A percentile compares a stretch with the other conserved stretches of the same genome.
phyloP scores from a whole-genome alignment of 148 eudicot genomes.

The Euryodendron excelsum region DNA sequence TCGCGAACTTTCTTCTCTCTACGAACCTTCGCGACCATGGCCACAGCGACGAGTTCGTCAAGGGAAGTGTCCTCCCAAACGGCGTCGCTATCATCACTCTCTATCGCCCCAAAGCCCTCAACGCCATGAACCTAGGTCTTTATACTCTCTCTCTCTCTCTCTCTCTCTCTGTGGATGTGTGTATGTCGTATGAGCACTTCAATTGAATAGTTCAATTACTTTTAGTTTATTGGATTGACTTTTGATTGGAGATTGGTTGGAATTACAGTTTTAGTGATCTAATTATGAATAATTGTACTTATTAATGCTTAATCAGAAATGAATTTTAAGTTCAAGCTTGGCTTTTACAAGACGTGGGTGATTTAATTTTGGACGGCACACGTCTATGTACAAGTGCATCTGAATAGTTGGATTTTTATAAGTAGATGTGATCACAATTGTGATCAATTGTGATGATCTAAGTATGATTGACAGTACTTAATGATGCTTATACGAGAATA shows the following conservation, averaged over 20 bases:
- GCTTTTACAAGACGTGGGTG: too few species aligned
- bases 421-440: not conserved
- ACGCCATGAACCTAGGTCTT: slow-evolving; percentile 86
- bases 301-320: too few species aligned
- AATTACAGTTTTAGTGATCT: not conserved
- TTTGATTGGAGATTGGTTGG: not conserved
- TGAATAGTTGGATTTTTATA: not conserved
- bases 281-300: not conserved
- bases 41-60: slow-evolving; percentile 65
- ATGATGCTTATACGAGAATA: too few species aligned
- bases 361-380: not conserved
- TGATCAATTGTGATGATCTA: not conserved
- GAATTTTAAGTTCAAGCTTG: too few species aligned
- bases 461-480: not conserved
- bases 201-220: not conserved
- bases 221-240: not conserved
- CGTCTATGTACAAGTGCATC: too few species aligned
- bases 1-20: slow-evolving; percentile 18
- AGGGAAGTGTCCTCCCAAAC: slow-evolving; percentile 63
- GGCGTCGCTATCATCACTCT: slow-evolving; percentile 90
- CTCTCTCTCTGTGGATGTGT: not conserved
- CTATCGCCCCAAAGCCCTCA: slow-evolving; percentile 92
- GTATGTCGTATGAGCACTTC: not conserved
- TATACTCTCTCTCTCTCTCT: not conserved
- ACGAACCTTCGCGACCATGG: slow-evolving; percentile 49